Conservation (phyloP, 1,139 yeast genomes). For the Taphrina sp. region DNA sequence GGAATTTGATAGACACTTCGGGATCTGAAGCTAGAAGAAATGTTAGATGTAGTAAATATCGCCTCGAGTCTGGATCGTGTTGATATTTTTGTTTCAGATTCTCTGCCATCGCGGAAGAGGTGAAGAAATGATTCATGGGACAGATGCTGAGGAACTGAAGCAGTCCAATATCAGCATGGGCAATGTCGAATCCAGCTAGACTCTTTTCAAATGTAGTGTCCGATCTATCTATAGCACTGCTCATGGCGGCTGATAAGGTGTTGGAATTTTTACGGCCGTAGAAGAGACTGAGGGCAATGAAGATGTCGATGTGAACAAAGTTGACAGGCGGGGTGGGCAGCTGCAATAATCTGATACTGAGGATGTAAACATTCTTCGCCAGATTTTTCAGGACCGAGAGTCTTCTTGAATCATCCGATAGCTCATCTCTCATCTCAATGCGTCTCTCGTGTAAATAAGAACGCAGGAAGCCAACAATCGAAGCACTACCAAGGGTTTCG, state of each 20-base stretch:
- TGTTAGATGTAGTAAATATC: background rate
- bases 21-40: background rate
- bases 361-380: background rate
- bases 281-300: background rate
- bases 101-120: background rate
- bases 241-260: background rate
- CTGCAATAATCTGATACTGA: background rate
- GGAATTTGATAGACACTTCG: background rate
- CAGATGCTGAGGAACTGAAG: background rate
- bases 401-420: slow-evolving; percentile 7
- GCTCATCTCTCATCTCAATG: background rate
- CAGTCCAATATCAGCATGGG: background rate
- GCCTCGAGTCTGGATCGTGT: background rate
- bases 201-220: background rate
- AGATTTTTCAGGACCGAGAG: background rate
- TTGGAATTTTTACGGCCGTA: background rate
- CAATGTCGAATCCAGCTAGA: background rate
- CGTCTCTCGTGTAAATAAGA: slow-evolving; percentile 5
- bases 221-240: background rate
- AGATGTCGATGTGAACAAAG: background rate
- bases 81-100: background rate
- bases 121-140: too few relatives aligned
- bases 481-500: background rate
- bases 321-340: background rate
- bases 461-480: background rate